Base-by-base conservation (phyloP, 768 basidiomycete species). In the Sarcodon aspratus region DNA sequence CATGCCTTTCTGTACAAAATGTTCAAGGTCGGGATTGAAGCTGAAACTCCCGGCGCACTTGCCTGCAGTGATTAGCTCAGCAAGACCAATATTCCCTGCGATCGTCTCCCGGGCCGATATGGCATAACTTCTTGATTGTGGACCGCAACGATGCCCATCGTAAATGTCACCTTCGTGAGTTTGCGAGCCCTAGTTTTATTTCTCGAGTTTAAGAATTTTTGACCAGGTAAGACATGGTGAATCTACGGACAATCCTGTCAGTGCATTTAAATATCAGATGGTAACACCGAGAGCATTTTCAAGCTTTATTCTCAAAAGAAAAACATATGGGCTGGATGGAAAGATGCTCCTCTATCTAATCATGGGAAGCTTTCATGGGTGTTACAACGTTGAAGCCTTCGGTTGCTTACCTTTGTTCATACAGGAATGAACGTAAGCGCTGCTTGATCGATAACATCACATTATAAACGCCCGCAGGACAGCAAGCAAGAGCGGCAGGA, bases 161-260 rank as follows among this genome's bases (percentile, higher is more conserved):
- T 61, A 5, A 59, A 49, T 13, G 37, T 63, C 17, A 64, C 63
- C 17, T 63, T 63, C 33, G 63, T 63, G 52, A 52, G 62, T 37
- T n/a, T 32, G 15, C 13, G 32, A 33, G 12, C 45, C 13, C 9
- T 18, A 3, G 3, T 10, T 35, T 5, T 43, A 6, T 13, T 10
- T 38, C 6, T 17, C 44, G 15, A 27, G 17, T 21, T 6, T 45
- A 4, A 17, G 6, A 2, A 38, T 2, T 17, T 13, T 36, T 27
- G 17, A 38, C 37, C 50, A 88, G 84, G 69, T 87, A 54, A 70
- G 86, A 47, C 86, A 90, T 59, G 86, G 79, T 31, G 83, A 90
- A 57, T 85, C 85, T 7, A 77, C 73, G 33, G 86, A 89, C 54
- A 90, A 90, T 55, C 53, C 81, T 58, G 85, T 84, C 45, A 44